These are phyloP conservation scores for Zygosaccharomyces pseudobailii DNA, from an alignment of 1,139 yeast species.

Conservation along the genomic window DNA sequence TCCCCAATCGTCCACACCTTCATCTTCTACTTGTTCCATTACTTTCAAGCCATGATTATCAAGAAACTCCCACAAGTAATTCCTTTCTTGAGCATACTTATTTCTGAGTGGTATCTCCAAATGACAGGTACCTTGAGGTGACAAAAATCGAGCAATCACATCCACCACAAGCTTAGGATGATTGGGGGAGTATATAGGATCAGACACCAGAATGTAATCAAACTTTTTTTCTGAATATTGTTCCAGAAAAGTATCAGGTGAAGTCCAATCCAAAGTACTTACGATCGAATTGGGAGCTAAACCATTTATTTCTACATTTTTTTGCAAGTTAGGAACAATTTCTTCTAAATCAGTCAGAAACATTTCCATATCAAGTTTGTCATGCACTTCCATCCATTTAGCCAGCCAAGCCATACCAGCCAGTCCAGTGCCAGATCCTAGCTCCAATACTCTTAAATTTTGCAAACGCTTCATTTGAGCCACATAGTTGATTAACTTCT, in stretches of 20 bases:
- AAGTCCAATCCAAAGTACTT: constrained; percentile 71
- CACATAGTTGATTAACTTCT: constrained; percentile 34
- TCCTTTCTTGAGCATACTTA: constrained; percentile 62
- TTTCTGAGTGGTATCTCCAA: constrained; percentile 73
- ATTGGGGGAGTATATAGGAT: constrained; percentile 77
- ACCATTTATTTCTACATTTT: constrained; percentile 52
- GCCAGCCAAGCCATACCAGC: constrained; percentile 64
- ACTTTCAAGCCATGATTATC: constrained; percentile 33
- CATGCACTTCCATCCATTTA: constrained; percentile 25
- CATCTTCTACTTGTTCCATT: constrained; percentile 39
- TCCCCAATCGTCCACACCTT: constrained; percentile 87
- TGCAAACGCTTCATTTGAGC: neutral
- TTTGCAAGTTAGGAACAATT: constrained; percentile 61
- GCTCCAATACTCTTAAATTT: constrained; percentile 53
- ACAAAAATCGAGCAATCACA: constrained; percentile 47
- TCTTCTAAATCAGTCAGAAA: constrained; percentile 74
- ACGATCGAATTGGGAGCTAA: constrained; percentile 36
- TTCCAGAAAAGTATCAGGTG: constrained; percentile 43
- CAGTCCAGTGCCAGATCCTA: constrained; percentile 93
- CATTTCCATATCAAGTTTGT: constrained; percentile 44
- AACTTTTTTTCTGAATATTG: constrained; percentile 37
- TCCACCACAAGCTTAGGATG: constrained; percentile 73
- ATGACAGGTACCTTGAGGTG: constrained; percentile 44
- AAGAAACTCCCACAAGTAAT: constrained; percentile 52
- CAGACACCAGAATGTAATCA: constrained; percentile 67